Conservation (phyloP, 2,329 filamentous ascomycete species). For the Pleomassaria siparia region DNA sequence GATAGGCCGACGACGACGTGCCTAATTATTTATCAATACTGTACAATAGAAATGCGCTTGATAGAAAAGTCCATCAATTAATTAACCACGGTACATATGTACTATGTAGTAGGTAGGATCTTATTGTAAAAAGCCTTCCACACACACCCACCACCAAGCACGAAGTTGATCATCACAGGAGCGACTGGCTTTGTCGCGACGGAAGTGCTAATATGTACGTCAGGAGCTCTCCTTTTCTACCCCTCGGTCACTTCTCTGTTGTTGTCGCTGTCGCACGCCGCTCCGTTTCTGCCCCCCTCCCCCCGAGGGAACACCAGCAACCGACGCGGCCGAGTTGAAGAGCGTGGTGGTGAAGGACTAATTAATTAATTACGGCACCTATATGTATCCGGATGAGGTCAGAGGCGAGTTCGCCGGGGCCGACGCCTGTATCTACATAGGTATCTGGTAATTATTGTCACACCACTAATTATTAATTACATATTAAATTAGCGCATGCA, state of each 20-base stretch:
- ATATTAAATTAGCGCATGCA: too few relatives aligned
- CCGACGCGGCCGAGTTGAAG: constrained; percentile 20
- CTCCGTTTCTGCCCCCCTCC: constrained; percentile 2
- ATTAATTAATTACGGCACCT: too few relatives aligned
- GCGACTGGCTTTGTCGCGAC: constrained; percentile 4
- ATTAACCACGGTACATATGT: too few relatives aligned
- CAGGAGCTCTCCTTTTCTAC: constrained; percentile 6
- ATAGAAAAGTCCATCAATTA: too few relatives aligned
- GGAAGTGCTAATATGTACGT: constrained; percentile 5
- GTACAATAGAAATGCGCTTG: too few relatives aligned
- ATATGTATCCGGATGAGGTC: constrained; percentile 21
- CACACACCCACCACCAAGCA: too few relatives aligned
- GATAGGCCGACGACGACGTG: too few relatives aligned
- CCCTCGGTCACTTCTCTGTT: constrained; percentile 7
- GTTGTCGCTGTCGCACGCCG: constrained; percentile 10
- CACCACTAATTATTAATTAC: too few relatives aligned
- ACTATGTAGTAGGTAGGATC: too few relatives aligned
- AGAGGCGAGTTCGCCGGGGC: constrained; percentile 2
- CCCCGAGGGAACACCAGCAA: constrained; percentile 1
- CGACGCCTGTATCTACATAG: constrained; percentile 3
- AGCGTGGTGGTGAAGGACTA: constrained; percentile 35
- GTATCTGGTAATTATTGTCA: too few relatives aligned
- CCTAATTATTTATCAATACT: too few relatives aligned
- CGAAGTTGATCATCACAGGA: constrained; percentile 13
- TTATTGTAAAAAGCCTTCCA: too few relatives aligned